Conservation (phyloP, 2,329 filamentous ascomycete species). For the Seiridium cupressi region DNA sequence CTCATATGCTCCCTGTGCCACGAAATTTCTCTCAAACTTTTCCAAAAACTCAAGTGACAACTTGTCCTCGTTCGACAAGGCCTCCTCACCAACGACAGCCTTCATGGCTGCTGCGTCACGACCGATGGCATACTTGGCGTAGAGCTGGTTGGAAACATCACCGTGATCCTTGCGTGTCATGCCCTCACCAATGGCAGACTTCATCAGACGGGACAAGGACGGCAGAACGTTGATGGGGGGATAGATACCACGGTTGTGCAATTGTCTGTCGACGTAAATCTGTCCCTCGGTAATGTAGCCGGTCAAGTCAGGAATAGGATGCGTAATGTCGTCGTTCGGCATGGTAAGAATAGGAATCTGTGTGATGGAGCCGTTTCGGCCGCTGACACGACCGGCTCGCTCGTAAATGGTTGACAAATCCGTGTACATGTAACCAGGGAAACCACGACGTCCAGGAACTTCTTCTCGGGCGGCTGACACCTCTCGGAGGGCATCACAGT, state of each 20-base stretch:
- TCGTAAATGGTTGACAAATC: slow-evolving; percentile 99
- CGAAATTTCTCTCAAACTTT: slow-evolving; percentile 96
- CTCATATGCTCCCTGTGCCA: slow-evolving; percentile 89
- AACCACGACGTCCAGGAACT: slow-evolving; percentile 98
- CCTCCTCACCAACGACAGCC: slow-evolving; percentile 97
- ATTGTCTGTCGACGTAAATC: slow-evolving; percentile 92
- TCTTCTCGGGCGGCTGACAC: slow-evolving; percentile 97
- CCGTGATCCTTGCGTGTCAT: slow-evolving; percentile 96
- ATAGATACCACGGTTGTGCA: slow-evolving; percentile 96
- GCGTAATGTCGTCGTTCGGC: slow-evolving; percentile 99
- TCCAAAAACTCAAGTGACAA: slow-evolving; percentile 96
- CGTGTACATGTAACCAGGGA: slow-evolving; percentile 99
- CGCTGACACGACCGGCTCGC: slow-evolving; percentile 94
- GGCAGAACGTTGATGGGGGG: slow-evolving; percentile 98
- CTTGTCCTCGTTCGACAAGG: slow-evolving; percentile 93
- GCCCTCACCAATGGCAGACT: slow-evolving; percentile 96
- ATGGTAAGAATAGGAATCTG: slow-evolving; percentile 99
- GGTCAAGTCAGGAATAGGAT: slow-evolving; percentile 97
- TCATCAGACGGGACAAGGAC: slow-evolving; percentile 98
- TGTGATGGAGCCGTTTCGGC: slow-evolving; percentile 96
- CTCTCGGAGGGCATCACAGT: slow-evolving; percentile 98
- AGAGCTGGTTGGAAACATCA: slow-evolving; percentile 98
- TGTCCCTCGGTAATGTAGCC: slow-evolving; percentile 99
- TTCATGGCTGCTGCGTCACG: slow-evolving; percentile 99
- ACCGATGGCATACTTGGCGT: slow-evolving; percentile 99